Evolutionary conservation across 2,329 filamentous ascomycete genomes (phyloP), one percentile per base, ranked within the genome.

Genomic region (Trichoderma koningii): DNA sequence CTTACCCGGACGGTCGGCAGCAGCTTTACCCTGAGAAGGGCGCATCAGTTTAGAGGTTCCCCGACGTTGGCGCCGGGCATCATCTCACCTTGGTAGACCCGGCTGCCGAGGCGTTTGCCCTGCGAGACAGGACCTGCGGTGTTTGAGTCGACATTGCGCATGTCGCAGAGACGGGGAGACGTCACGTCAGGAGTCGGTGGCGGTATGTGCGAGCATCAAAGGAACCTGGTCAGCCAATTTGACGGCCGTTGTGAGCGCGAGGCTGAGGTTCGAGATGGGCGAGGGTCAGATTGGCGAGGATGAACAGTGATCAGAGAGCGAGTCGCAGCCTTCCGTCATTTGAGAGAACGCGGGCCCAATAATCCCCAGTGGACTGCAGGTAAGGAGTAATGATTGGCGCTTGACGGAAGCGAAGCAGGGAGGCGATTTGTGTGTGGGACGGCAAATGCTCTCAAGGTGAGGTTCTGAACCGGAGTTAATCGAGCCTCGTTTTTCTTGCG

Each of bases 81-180:
- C 42, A 50, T 64, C 69, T 73, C 68, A 76, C 74, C 70, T 72
- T 75, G 67, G 66, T 60, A 62, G 69, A 64, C 50, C 75, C 75
- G 57, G 69, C 69, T 15, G 69, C 66, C 66, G 70, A 60, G 38
- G 68, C 76, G 66, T 77, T 76, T 66, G 75, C 68, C 73, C 72
- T 74, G 67, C 76, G 74, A 68, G 75, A 70, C 69, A 76, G 70
- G 69, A 76, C 71, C 71, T 78, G 74, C 44, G 76, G 74, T 66
- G 74, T 67, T 67, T 72, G 70, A 63, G 72, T 68, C 68, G 76
- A 76, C 76, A 78, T 78, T 69, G 72, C 70, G 75, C 76, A 76
- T 76, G 68, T 71, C 73, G 70, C 26, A 60, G 14, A 17, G 41
- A 55, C 19, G 47, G 53, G 41, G 59, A 47, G 57, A 52, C 34